Percentiles rank a stretch among this genome's conserved stretches.
Evolutionary conservation across 2,329 filamentous ascomycete genomes (phyloP).

Genomic region (Scedosporium aurantiacum): DNA sequence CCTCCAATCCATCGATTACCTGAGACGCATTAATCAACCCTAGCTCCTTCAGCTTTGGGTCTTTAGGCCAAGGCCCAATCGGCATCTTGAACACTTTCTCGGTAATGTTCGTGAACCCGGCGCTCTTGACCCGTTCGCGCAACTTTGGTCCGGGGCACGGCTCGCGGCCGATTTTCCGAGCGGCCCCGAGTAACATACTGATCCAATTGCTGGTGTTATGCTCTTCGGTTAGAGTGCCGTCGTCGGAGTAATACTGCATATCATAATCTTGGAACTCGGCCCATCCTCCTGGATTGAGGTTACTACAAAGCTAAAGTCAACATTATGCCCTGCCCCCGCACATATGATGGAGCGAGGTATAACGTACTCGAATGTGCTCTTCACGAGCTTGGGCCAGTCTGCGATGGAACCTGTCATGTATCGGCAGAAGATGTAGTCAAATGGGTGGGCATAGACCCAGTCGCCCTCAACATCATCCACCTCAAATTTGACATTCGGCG

Average conservation of each 20-base stretch:
- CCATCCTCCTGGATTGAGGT: slow-evolving; percentile 43
- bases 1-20: slow-evolving; percentile 15
- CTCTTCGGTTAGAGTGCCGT: slow-evolving; percentile 14
- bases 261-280: slow-evolving; percentile 45
- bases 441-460: slow-evolving; percentile 42
- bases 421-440: slow-evolving; percentile 51
- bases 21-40: slow-evolving; percentile 16
- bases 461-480: slow-evolving; percentile 46
- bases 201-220: slow-evolving; percentile 15
- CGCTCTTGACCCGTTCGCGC: slow-evolving; percentile 20
- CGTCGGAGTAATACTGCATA: slow-evolving; percentile 15
- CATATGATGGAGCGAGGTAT: slow-evolving; percentile 19
- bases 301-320: slow-evolving; percentile 25
- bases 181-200: slow-evolving; percentile 15
- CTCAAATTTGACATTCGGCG: slow-evolving; percentile 44
- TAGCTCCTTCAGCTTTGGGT: slow-evolving; percentile 19
- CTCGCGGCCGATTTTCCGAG: slow-evolving; percentile 12
- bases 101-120: slow-evolving; percentile 40
- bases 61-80: slow-evolving; percentile 42
- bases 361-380: slow-evolving; percentile 31
- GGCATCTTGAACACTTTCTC: slow-evolving; percentile 40
- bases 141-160: slow-evolving; percentile 19
- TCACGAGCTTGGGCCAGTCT: slow-evolving; percentile 41
- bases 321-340: slow-evolving; percentile 10
- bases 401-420: slow-evolving; percentile 44